phyloP scores from a whole-genome alignment of 495 filamentous ascomycete genomes.

The Annulohypoxylon nitens region DNA sequence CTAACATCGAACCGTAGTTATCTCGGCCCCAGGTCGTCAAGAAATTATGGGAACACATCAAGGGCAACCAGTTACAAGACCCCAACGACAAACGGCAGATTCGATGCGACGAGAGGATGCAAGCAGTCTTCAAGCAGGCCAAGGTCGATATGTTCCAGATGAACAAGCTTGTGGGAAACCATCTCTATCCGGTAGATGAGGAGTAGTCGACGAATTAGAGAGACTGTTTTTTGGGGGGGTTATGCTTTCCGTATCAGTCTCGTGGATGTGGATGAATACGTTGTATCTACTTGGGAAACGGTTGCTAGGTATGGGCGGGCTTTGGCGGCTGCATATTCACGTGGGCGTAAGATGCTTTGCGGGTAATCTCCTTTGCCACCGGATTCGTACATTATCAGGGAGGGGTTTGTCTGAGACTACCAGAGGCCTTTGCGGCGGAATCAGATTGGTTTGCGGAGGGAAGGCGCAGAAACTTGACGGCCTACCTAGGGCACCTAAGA shows the following conservation, averaged over 20 bases:
- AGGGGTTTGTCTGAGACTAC: slow-evolving; percentile 4
- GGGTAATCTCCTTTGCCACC: slow-evolving; percentile 15
- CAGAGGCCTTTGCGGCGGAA: slow-evolving; percentile 23
- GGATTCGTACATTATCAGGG: background rate
- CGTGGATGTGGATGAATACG: background rate
- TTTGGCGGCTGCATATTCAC: slow-evolving; percentile 25
- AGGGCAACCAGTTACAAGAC: slow-evolving; percentile 86
- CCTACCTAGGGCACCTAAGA: background rate
- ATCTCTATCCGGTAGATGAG: slow-evolving; percentile 69
- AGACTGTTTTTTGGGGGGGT: background rate
- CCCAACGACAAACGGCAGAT: slow-evolving; percentile 92
- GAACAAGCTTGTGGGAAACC: slow-evolving; percentile 75
- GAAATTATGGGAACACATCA: slow-evolving; percentile 94
- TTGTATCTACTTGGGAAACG: slow-evolving; percentile 1
- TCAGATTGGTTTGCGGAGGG: slow-evolving; percentile 21
- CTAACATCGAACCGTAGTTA: slow-evolving; percentile 64
- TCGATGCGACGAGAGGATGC: slow-evolving; percentile 88
- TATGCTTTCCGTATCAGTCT: background rate
- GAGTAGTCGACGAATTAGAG: slow-evolving; percentile 26
- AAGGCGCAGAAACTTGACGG: slow-evolving; percentile 9
- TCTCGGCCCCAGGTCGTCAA: slow-evolving; percentile 96
- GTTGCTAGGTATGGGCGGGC: background rate
- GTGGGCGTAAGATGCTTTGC: slow-evolving; percentile 26
- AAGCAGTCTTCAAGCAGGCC: slow-evolving; percentile 89
- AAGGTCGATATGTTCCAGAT: slow-evolving; percentile 98